A percentile compares a stretch with the other conserved stretches of the same genome.
Conservation (phyloP, 2,329 filamentous ascomycete species). For the Aspergillus fischeri region DNA sequence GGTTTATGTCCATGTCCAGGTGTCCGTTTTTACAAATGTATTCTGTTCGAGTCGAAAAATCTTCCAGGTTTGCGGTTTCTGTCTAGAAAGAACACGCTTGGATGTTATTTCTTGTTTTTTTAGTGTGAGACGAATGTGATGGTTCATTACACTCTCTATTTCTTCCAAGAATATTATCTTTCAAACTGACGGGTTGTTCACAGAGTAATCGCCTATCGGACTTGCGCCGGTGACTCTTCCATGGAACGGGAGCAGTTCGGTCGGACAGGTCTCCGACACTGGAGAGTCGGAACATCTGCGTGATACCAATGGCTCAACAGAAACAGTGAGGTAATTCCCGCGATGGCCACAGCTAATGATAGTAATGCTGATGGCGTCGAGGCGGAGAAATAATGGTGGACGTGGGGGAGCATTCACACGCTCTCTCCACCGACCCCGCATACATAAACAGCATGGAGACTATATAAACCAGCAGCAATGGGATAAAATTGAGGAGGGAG, state of each 20-base stretch:
- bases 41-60: constrained; percentile 32
- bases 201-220: constrained; percentile 20
- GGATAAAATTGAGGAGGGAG: not conserved
- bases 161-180: not conserved
- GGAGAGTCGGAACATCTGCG: constrained; percentile 27
- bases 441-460: not conserved
- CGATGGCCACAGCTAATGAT: not conserved
- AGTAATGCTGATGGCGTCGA: not conserved
- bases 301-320: constrained; percentile 1
- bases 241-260: constrained; percentile 12
- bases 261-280: constrained; percentile 27
- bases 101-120: constrained; percentile 4
- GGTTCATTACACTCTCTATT: not conserved
- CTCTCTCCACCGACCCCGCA: constrained; percentile 12
- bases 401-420: not conserved
- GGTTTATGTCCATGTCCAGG: constrained; percentile 23
- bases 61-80: constrained; percentile 11
- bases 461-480: not conserved
- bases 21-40: constrained; percentile 30
- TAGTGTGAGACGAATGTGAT: not conserved
- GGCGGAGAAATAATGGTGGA: not conserved
- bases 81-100: constrained; percentile 22
- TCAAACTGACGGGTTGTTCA: not conserved
- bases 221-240: constrained; percentile 23
- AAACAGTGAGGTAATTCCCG: not conserved